A percentile compares a stretch with the other conserved stretches of the same genome.
Conservation (phyloP, 202 grass and related monocot species). For the Alloteropsis angusta region DNA sequence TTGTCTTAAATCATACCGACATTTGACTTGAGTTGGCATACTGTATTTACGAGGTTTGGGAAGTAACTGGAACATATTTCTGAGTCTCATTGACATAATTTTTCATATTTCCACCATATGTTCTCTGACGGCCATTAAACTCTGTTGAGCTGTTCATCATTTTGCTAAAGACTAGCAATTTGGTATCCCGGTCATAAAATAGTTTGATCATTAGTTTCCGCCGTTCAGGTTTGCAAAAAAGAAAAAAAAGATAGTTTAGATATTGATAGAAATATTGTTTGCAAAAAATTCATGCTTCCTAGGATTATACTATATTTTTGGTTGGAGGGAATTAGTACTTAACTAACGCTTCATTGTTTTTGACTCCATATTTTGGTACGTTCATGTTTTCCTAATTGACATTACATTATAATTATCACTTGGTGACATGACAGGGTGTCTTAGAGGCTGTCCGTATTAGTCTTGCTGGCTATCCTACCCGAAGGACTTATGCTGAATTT, state of each 20-base stretch:
- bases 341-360: not conserved
- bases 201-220: not conserved
- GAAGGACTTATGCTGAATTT: slow-evolving; percentile 96
- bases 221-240: not conserved
- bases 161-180: not conserved
- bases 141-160: not conserved
- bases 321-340: not conserved
- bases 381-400: not conserved
- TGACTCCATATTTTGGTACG: not conserved
- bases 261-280: not conserved
- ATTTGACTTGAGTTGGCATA: not conserved
- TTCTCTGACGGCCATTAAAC: not conserved
- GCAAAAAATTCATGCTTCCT: not conserved
- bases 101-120: not conserved
- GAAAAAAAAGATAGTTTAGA: not conserved
- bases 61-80: slow-evolving; percentile 2
- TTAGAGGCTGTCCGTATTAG: slow-evolving; percentile 97
- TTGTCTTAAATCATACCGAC: not conserved
- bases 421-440: slow-evolving; percentile 65
- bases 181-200: not conserved
- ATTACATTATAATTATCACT: slow-evolving; percentile 11
- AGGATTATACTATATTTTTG: not conserved
- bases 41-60: not conserved
- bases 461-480: slow-evolving; percentile 97
- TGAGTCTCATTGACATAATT: not conserved